phyloP scores from a whole-genome alignment of 1,139 yeast genomes.

The Yamadazyma diospyri region DNA sequence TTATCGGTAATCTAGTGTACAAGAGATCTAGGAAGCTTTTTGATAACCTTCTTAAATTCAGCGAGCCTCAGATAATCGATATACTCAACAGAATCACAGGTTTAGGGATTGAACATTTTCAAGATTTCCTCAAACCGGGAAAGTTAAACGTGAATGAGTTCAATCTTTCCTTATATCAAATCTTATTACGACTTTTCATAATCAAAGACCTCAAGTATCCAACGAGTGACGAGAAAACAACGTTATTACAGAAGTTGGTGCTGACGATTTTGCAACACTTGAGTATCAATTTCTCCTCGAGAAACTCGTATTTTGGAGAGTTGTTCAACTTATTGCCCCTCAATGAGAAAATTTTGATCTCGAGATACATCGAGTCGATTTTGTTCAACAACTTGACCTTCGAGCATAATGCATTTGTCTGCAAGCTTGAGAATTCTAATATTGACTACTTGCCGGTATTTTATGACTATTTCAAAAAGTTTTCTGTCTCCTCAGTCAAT shows the following conservation, averaged over 20 bases:
- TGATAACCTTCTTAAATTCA: constrained; percentile 21
- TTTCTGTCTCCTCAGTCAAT: constrained; percentile 27
- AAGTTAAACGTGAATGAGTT: constrained; percentile 38
- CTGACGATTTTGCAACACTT: constrained; percentile 40
- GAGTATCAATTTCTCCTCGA: constrained; percentile 34
- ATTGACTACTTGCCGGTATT: constrained; percentile 27
- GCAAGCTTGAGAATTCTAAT: constrained; percentile 9
- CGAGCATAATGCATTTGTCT: constrained; percentile 5
- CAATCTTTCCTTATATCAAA: constrained; percentile 51
- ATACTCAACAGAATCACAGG: constrained; percentile 20
- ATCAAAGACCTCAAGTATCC: constrained; percentile 16
- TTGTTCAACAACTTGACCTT: constrained; percentile 21
- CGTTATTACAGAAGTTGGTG: constrained; percentile 26
- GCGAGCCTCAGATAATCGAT: constrained; percentile 19
- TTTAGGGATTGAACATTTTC: constrained; percentile 12
- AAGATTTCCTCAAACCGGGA: constrained; percentile 20
- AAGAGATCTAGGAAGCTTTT: constrained; percentile 21
- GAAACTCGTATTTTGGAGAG: constrained; percentile 42
- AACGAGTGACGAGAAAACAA: constrained; percentile 11
- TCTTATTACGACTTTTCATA: constrained; percentile 28
- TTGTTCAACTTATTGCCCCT: constrained; percentile 31
- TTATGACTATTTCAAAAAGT: constrained; percentile 39
- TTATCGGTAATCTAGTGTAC: constrained; percentile 19
- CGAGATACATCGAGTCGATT: constrained; percentile 26
- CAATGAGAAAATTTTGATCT: constrained; percentile 26